Conservation (phyloP, 148 eudicot species). For the Amaranthus palmeri region DNA sequence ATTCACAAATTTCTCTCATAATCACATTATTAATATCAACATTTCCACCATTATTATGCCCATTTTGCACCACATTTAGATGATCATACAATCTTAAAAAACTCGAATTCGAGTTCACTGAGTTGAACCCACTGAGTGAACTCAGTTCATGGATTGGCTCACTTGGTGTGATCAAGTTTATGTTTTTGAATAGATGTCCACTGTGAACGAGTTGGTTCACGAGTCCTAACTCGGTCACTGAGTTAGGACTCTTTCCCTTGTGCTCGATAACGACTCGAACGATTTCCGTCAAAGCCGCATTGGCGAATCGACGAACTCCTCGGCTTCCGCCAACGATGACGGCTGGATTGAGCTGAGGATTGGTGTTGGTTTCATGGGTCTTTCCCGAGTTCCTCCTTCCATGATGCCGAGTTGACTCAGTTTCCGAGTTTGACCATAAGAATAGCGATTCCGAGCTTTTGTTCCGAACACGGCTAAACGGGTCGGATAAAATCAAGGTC, state of each 20-base stretch:
- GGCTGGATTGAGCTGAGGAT: conserved; percentile 23
- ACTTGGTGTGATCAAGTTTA: conserved; percentile 30
- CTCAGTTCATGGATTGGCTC: conserved; percentile 52
- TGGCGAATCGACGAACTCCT: conserved; percentile 56
- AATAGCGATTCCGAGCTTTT: conserved; percentile 51
- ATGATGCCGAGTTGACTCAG: conserved; percentile 20
- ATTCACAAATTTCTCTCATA: conserved; percentile 44
- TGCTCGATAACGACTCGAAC: conserved; percentile 43
- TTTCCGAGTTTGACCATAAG: conserved; percentile 21
- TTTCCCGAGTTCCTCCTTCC: conserved; percentile 29
- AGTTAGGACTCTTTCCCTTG: conserved; percentile 37
- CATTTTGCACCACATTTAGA: conserved; percentile 30
- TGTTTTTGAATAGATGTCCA: conserved; percentile 40
- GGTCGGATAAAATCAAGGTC: conserved; percentile 47
- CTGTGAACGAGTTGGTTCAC: conserved; percentile 57
- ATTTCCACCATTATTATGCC: conserved; percentile 15
- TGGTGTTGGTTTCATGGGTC: not conserved
- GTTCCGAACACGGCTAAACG: conserved; percentile 47
- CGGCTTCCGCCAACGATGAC: conserved; percentile 58
- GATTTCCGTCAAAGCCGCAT: conserved; percentile 52
- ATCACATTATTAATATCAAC: conserved; percentile 34
- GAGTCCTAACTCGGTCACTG: conserved; percentile 53
- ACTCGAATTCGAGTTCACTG: conserved; percentile 10
- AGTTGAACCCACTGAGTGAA: conserved; percentile 14
- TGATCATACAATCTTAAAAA: conserved; percentile 9